These are phyloP conservation scores for Micractinium conductrix DNA, from an alignment of 139 green algal species.

Conservation along the genomic window DNA sequence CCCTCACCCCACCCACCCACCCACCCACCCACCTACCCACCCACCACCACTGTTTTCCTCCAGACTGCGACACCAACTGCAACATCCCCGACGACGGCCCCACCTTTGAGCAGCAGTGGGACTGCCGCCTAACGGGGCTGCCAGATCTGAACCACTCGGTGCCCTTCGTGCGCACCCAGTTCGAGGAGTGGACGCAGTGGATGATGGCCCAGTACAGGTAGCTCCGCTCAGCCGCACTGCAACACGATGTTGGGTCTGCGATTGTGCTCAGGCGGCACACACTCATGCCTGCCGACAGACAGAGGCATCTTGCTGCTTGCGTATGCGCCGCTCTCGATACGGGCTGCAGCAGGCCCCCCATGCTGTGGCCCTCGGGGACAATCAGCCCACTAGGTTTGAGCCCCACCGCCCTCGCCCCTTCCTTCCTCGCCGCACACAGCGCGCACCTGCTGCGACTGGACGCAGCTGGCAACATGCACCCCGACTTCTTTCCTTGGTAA, in stretches of 20 bases:
- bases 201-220: conserved; percentile 12
- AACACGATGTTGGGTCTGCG: no score
- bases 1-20: not conserved
- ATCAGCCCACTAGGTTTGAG: no score
- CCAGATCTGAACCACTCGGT: conserved; percentile 41
- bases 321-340: no score
- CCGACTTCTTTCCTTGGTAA: conserved; percentile 11
- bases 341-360: no score
- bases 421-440: not conserved
- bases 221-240: no score
- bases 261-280: no score
- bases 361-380: no score
- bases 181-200: conserved; percentile 13
- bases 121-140: conserved; percentile 37
- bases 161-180: not conserved
- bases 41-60: not conserved
- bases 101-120: not conserved
- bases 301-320: no score
- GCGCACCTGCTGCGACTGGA: conserved; percentile 27
- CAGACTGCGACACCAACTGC: not conserved
- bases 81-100: not conserved
- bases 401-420: no score
- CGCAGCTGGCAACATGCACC: conserved; percentile 1
- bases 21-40: not conserved
- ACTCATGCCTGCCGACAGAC: no score